Evolutionary conservation across 2,329 filamentous ascomycete species (phyloP), one percentile per base, ranked within the genome.

Genomic region (Colletotrichum sp.): DNA sequence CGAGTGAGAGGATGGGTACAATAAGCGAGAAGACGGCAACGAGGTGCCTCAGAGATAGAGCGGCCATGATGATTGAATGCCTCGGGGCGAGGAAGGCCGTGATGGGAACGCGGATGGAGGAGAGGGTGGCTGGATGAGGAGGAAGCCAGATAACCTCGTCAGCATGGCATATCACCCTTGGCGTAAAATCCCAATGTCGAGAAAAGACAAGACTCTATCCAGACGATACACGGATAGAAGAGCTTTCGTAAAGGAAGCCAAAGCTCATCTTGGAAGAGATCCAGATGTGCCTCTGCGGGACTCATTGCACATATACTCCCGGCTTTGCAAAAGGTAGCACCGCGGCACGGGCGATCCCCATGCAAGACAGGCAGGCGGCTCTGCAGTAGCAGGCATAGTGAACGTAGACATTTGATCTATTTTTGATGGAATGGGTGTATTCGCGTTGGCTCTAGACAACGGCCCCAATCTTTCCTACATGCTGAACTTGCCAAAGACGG

Each of bases 11-110:
- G n/a, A n/a, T n/a, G n/a, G n/a, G n/a, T n/a, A n/a, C n/a, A 75
- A 72, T 26, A 24, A 82, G 57, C 44, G 80, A 72, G 49, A 80
- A 60, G 3, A 79, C 57, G 59, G 55, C 21, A 49, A 69, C 1
- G 2, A 66, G 8, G 34, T 52, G 65, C 71, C 70, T 12, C 7
- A 36, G 3, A 3, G 55, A 49, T 0, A n/a, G 1, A 1, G 32
- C 6, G 36, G 36, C 39, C 55, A 75, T 75, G n/a, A n/a, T n/a
- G 24, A 26, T 26, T 26, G 24, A 26, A 26, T 26, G 36, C 15
- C 39, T 64, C 28, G 34, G 3, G 59, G 15, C 28, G 59, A 13
- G n/a, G 10, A 26, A 10, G 59, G 26, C 59, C 59, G 59, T 21
- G 69, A 21, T 34, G 63, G 36, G 36, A 8, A 24, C 28, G 49